Base-by-base conservation (phyloP, 257 asterid species). In the Capsicum rhomboideum region DNA sequence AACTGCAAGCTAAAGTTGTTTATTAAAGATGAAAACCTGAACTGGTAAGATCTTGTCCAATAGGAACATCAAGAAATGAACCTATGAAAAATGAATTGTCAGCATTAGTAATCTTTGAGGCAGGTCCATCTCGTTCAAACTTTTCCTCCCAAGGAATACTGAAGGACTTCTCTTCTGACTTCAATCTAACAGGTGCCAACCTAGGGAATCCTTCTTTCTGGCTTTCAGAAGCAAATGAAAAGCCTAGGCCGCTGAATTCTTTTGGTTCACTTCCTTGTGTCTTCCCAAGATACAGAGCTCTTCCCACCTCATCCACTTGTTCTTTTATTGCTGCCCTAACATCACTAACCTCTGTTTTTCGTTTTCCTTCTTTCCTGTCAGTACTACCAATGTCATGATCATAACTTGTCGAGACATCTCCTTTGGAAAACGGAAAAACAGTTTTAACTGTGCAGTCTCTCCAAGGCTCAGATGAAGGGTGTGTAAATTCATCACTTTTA, bases 121-220 rank as follows among this genome's bases (percentile, higher is more conserved):
- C 92, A 74, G 89, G 85, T 55, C 87, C 93, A 91, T 92, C 98
- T 64, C 90, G 92, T 79, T 95, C 97, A 83, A 91, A 90, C 84
- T 92, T 96, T 86, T 94, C 95, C 85, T 93, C 99, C 98, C 98
- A 93, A 23, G 90, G 96, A 87, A 93, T 89, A 88, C 82, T 93
- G 88, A 91, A 91, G 56, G 97, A 53, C 89, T 91, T 96, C 86
- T 92, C 97, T 86, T 93, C 98, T 58, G 98, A 91, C 88, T 97
- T 97, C 81, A 97, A 97, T 80, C 91, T 93, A 82, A 96, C 98
- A 66, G 98, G 99, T 59, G 98, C 90, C 63, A 96, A 86, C 88
- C 99, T 91, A 55, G 99, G 99, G 68, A 94, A 88, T 89, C 94
- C 98, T 90, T 96, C 99, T 91, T 90, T 92, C 78, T 89, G 96